Conservation (phyloP, 208 protist species). For the Crithidia sp. region DNA sequence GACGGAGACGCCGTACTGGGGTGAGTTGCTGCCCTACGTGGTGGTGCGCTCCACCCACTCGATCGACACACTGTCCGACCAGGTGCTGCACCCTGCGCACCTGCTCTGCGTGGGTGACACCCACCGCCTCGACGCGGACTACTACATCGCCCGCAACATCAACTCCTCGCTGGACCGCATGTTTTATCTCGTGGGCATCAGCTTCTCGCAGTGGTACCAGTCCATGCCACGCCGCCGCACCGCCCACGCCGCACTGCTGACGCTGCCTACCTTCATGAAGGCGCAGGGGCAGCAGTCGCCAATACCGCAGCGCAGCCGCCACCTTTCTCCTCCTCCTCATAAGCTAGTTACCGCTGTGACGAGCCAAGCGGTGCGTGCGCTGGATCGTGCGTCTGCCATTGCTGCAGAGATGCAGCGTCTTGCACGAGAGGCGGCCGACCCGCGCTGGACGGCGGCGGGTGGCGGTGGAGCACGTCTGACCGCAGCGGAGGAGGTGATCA, state of each 20-base stretch:
- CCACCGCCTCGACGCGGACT: constrained; percentile 57
- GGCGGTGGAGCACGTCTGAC: not conserved
- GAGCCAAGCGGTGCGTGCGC: not conserved
- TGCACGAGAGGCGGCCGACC: not conserved
- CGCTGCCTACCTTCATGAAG: constrained; percentile 21
- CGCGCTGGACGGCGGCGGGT: not conserved
- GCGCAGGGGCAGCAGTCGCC: constrained; percentile 16
- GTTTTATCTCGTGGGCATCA: constrained; percentile 78
- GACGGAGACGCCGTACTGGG: constrained; percentile 69
- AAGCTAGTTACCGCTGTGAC: not conserved
- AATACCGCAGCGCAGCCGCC: not conserved
- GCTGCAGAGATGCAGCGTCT: not conserved
- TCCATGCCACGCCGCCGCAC: constrained; percentile 57
- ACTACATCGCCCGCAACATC: constrained; percentile 84
- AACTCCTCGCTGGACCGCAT: constrained; percentile 82
- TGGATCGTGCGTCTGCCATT: too few relatives aligned
- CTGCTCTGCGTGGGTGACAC: constrained; percentile 44
- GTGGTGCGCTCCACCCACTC: constrained; percentile 44
- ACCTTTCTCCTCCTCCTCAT: not conserved
- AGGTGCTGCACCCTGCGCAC: constrained; percentile 61
- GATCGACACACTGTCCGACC: constrained; percentile 23
- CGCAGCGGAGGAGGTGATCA: constrained; percentile 10
- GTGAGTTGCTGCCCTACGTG: constrained; percentile 80
- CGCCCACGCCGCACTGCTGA: constrained; percentile 31
- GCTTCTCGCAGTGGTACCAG: constrained; percentile 59